Evolutionary conservation across 129 eudicot species (phyloP).

Genomic region (Flaveria trinervia): DNA sequence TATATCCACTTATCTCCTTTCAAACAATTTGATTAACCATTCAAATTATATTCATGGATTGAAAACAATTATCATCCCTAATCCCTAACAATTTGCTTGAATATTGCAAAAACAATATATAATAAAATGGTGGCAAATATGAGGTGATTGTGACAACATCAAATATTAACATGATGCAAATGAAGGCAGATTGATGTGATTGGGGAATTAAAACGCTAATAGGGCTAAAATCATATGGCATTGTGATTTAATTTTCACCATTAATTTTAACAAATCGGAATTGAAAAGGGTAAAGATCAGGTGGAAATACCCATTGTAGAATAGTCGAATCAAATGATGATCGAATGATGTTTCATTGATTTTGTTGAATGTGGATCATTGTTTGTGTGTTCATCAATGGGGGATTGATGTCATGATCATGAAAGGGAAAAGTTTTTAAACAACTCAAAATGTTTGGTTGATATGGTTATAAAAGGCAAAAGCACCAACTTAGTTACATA

Average conservation of each 20-base stretch:
- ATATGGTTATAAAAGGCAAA: background rate
- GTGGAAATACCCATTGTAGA: conserved; percentile 35
- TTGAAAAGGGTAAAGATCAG: background rate
- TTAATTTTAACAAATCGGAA: background rate
- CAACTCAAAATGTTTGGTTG: conserved; percentile 1
- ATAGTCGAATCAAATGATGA: conserved; percentile 29
- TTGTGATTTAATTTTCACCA: conserved; percentile 1
- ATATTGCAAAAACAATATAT: background rate
- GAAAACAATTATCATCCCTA: background rate
- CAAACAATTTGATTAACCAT: conserved; percentile 1
- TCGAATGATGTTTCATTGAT: conserved; percentile 18
- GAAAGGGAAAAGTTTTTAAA: conserved; percentile 17
- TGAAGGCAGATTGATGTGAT: background rate
- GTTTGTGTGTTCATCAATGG: conserved; percentile 10
- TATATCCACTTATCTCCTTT: no score
- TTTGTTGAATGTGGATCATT: conserved; percentile 12
- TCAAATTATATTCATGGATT: background rate
- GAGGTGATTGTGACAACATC: background rate
- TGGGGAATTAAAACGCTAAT: no score
- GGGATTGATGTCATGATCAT: conserved; percentile 20
- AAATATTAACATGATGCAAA: background rate
- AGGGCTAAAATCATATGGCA: conserved; percentile 4
- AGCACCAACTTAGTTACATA: background rate
- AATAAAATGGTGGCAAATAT: background rate
- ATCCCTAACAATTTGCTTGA: background rate